Evolutionary conservation across 1,284 basidiomycete genomes (phyloP).

Genomic region (Cryptococcus sp.): DNA sequence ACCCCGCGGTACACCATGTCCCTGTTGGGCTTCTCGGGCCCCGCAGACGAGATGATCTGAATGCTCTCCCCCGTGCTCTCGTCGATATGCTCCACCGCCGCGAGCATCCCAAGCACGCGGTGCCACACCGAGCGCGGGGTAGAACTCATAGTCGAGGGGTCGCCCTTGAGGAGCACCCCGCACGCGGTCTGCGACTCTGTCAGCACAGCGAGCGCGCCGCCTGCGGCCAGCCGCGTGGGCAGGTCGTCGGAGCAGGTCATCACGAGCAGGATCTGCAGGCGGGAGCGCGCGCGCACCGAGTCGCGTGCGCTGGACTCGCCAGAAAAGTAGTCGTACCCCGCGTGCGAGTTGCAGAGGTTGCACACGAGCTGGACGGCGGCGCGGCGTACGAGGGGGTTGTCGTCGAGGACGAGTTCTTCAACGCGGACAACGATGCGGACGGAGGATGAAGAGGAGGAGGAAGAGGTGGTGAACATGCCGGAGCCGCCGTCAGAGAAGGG

Average conservation of each 20-base stretch:
- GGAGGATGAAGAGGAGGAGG: constrained; percentile 2
- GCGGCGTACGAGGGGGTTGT: constrained; percentile 74
- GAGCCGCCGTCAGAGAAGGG: constrained; percentile 11
- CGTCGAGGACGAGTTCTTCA: constrained; percentile 78
- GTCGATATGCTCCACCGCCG: constrained; percentile 31
- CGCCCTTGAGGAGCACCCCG: constrained; percentile 53
- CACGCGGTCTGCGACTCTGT: constrained; percentile 63
- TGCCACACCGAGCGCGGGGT: constrained; percentile 45
- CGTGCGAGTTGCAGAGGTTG: constrained; percentile 77
- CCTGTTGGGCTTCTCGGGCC: constrained; percentile 15
- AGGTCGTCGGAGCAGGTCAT: constrained; percentile 78
- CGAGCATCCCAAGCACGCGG: constrained; percentile 25
- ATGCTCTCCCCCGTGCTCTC: constrained; percentile 32
- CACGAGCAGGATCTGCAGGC: constrained; percentile 76
- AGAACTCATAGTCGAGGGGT: constrained; percentile 35
- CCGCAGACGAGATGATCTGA: constrained; percentile 33
- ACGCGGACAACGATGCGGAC: constrained; percentile 61
- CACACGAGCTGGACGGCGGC: constrained; percentile 91
- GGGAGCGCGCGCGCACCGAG: constrained; percentile 55
- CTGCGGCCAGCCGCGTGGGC: constrained; percentile 75
- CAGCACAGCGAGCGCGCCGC: constrained; percentile 77
- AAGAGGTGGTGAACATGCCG: background rate
- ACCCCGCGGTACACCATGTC: constrained; percentile 72
- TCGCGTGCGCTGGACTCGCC: constrained; percentile 35
- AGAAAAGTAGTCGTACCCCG: constrained; percentile 59